Conservation (phyloP, 768 basidiomycete species). For the Sistotremastrum niveocremeum region DNA sequence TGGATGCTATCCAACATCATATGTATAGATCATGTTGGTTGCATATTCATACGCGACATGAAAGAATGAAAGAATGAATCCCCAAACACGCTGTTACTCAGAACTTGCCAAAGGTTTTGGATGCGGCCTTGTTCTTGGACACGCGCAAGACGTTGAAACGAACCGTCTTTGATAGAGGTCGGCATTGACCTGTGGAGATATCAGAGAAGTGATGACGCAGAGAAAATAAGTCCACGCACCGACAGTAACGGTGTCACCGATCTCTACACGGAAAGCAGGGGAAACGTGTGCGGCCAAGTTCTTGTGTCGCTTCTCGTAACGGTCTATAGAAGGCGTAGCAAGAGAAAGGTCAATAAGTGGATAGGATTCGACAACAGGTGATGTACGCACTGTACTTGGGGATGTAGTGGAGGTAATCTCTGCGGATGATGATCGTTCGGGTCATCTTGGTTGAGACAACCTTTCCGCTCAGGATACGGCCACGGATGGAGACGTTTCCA, state of each 20-base stretch:
- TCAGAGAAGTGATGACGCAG: slow-evolving; percentile 2
- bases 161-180: slow-evolving; percentile 96
- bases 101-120: slow-evolving; percentile 94
- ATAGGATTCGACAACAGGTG: background rate
- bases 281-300: slow-evolving; percentile 96
- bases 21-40: background rate
- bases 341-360: background rate
- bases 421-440: slow-evolving; percentile 92
- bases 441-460: slow-evolving; percentile 99
- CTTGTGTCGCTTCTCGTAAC: slow-evolving; percentile 98
- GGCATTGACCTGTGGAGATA: slow-evolving; percentile 70
- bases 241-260: slow-evolving; percentile 89
- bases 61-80: background rate
- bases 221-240: slow-evolving; percentile 37
- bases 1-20: background rate
- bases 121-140: slow-evolving; percentile 79
- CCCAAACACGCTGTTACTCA: slow-evolving; percentile 21
- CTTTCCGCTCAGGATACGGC: slow-evolving; percentile 95
- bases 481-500: slow-evolving; percentile 92
- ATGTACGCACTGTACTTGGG: slow-evolving; percentile 86
- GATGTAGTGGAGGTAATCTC: slow-evolving; percentile 91
- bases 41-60: background rate
- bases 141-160: slow-evolving; percentile 99
- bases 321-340: slow-evolving; percentile 39
- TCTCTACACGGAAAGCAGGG: slow-evolving; percentile 96